phyloP scores from a whole-genome alignment of 2,329 filamentous ascomycete species.

The Paracorniculantispora psalliotae region DNA sequence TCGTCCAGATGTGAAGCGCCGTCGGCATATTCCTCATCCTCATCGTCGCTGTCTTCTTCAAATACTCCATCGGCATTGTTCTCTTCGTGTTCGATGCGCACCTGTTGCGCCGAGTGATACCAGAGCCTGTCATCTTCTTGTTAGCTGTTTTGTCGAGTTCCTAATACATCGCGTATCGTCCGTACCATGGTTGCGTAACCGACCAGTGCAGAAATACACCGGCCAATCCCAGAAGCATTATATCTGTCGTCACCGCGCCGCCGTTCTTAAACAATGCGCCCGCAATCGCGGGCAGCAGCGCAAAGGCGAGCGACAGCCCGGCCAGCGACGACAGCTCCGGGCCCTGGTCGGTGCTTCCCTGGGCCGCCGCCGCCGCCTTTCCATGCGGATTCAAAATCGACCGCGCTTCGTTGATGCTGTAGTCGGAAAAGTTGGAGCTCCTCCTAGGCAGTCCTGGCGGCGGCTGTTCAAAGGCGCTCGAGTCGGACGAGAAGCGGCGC shows the following conservation, averaged over 20 bases:
- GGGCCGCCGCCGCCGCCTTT: slow-evolving; percentile 17
- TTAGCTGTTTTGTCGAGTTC: too few species aligned
- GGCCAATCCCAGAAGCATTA: slow-evolving; percentile 73
- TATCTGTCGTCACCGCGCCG: slow-evolving; percentile 74
- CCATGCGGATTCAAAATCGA: slow-evolving; percentile 59
- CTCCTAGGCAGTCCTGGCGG: slow-evolving; percentile 47
- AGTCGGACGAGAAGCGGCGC: slow-evolving; percentile 22
- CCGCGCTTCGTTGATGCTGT: slow-evolving; percentile 63
- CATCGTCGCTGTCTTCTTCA: slow-evolving; percentile 30
- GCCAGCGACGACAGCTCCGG: slow-evolving; percentile 66
- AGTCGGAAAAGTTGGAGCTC: slow-evolving; percentile 70
- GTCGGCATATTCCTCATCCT: slow-evolving; percentile 17
- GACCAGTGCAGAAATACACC: slow-evolving; percentile 91
- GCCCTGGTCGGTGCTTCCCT: too few species aligned
- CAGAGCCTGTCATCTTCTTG: slow-evolving; percentile 49
- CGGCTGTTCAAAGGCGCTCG: slow-evolving; percentile 21
- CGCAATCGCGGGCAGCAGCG: slow-evolving; percentile 78
- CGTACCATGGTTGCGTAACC: slow-evolving; percentile 81
- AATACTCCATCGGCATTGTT: slow-evolving; percentile 34
- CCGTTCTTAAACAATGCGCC: slow-evolving; percentile 84
- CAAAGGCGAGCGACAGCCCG: slow-evolving; percentile 75
- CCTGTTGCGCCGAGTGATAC: slow-evolving; percentile 66
- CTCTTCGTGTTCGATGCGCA: slow-evolving; percentile 52
- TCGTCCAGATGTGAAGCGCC: slow-evolving; percentile 31
- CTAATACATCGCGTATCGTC: too few species aligned